Conservation (phyloP, 2,329 filamentous ascomycete species). For the Claviceps paspali region DNA sequence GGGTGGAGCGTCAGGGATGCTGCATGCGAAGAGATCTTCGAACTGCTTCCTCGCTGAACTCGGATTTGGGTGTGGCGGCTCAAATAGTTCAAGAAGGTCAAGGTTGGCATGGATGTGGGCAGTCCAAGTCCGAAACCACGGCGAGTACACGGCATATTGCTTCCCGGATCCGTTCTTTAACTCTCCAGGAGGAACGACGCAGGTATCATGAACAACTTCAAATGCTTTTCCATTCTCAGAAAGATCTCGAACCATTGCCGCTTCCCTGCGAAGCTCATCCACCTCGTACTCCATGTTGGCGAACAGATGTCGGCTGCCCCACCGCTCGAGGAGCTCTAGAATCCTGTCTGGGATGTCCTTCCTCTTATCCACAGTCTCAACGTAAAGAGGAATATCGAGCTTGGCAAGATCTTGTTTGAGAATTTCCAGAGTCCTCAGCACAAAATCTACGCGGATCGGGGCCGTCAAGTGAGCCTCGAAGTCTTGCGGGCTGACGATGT, state of each 20-base stretch:
- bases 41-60: slow-evolving; percentile 26
- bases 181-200: slow-evolving; percentile 60
- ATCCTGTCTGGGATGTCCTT: slow-evolving; percentile 46
- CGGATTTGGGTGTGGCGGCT: slow-evolving; percentile 26
- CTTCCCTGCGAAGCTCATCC: slow-evolving; percentile 71
- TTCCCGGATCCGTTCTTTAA: slow-evolving; percentile 53
- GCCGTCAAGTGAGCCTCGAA: slow-evolving; percentile 66
- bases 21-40: slow-evolving; percentile 39
- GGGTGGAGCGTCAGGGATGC: slow-evolving; percentile 45
- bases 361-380: slow-evolving; percentile 55
- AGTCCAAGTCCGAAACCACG: slow-evolving; percentile 69
- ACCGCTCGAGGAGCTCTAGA: slow-evolving; percentile 49
- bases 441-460: slow-evolving; percentile 64
- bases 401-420: slow-evolving; percentile 51
- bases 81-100: slow-evolving; percentile 47
- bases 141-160: slow-evolving; percentile 72
- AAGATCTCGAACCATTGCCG: slow-evolving; percentile 44
- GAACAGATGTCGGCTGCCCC: slow-evolving; percentile 61
- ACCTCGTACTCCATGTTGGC: slow-evolving; percentile 87
- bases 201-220: slow-evolving; percentile 65
- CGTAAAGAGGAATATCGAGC: slow-evolving; percentile 62
- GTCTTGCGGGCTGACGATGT: slow-evolving; percentile 70
- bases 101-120: slow-evolving; percentile 55
- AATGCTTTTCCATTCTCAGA: slow-evolving; percentile 51
- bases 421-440: slow-evolving; percentile 52